Evolutionary conservation across 768 basidiomycete genomes (phyloP).

Genomic region (Leucosporidium scottii): DNA sequence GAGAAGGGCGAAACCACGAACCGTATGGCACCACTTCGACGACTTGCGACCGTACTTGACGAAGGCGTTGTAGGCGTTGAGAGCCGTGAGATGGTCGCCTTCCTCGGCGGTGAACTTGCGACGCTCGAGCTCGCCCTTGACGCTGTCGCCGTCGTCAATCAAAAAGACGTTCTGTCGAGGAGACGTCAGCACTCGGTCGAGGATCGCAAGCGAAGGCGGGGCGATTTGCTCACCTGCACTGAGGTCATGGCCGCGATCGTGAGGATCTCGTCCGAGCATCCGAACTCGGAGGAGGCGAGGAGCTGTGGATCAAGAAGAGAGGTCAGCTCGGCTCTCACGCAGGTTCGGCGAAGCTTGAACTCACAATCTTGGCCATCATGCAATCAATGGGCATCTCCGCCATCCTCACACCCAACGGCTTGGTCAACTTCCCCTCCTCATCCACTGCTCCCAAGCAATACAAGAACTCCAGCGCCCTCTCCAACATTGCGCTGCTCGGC

Average conservation of each 20-base stretch:
- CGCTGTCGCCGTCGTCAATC: slow-evolving; percentile 76
- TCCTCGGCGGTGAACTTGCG: slow-evolving; percentile 97
- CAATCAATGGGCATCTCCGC: slow-evolving; percentile 93
- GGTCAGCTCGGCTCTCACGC: background rate
- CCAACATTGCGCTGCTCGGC: slow-evolving; percentile 76
- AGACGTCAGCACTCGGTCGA: background rate
- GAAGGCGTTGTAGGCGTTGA: slow-evolving; percentile 96
- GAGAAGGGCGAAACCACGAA: background rate
- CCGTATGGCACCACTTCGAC: slow-evolving; percentile 79
- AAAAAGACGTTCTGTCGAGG: slow-evolving; percentile 73
- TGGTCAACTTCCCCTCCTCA: slow-evolving; percentile 64
- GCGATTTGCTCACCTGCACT: slow-evolving; percentile 56
- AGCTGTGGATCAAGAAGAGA: slow-evolving; percentile 49
- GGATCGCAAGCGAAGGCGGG: background rate
- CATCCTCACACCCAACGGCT: slow-evolving; percentile 69
- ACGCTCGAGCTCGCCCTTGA: slow-evolving; percentile 81
- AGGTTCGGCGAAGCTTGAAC: slow-evolving; percentile 28
- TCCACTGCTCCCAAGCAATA: slow-evolving; percentile 75
- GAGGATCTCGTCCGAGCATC: slow-evolving; percentile 89
- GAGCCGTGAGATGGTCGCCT: slow-evolving; percentile 89
- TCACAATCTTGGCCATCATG: slow-evolving; percentile 85
- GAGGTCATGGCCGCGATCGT: slow-evolving; percentile 95
- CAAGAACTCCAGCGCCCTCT: slow-evolving; percentile 78
- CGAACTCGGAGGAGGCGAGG: slow-evolving; percentile 73
- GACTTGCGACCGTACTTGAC: slow-evolving; percentile 60